Percentiles rank a stretch among this genome's conserved stretches.
phyloP scores from a whole-genome alignment of 352 stramenopile species.

The Phytophthora aleatoria region DNA sequence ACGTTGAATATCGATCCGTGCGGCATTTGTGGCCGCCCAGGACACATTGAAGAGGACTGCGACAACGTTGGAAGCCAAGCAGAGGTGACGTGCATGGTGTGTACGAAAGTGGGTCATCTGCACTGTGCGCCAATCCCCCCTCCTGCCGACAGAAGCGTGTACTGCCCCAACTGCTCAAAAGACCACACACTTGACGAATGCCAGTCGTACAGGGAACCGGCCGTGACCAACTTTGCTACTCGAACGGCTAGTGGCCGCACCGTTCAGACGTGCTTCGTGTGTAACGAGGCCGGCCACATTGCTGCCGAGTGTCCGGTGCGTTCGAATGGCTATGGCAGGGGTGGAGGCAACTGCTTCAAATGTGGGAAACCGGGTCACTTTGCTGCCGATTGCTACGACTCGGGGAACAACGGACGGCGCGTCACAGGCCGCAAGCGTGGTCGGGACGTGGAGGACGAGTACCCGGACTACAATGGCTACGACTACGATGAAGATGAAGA shows the following conservation, averaged over 20 bases:
- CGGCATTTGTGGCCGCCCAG: slow-evolving; percentile 55
- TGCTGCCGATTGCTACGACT: slow-evolving; percentile 47
- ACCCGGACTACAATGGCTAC: slow-evolving; percentile 47
- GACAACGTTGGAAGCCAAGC: slow-evolving; percentile 34
- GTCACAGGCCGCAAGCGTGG: slow-evolving; percentile 53
- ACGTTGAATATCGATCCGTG: slow-evolving; percentile 49
- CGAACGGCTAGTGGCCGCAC: slow-evolving; percentile 43
- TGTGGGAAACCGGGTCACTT: slow-evolving; percentile 55
- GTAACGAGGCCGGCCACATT: slow-evolving; percentile 72
- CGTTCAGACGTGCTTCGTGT: slow-evolving; percentile 78
- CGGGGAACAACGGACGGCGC: slow-evolving; percentile 24
- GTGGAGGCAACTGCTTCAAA: slow-evolving; percentile 58
- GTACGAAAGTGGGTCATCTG: slow-evolving; percentile 60
- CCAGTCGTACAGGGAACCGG: slow-evolving; percentile 50
- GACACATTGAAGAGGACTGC: slow-evolving; percentile 54
- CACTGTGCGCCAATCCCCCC: slow-evolving; percentile 70
- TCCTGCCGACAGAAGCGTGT: slow-evolving; percentile 70
- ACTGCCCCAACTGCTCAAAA: slow-evolving; percentile 67
- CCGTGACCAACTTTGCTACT: slow-evolving; percentile 48
- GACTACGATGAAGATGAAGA: slow-evolving; percentile 48
- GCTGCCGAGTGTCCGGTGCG: slow-evolving; percentile 64
- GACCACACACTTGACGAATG: slow-evolving; percentile 62
- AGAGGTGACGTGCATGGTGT: slow-evolving; percentile 79
- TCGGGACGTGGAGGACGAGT: slow-evolving; percentile 49
- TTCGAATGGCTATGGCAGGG: slow-evolving; percentile 42